Conservation (phyloP, 139 green algal species). For the Auxenochlorella pyrenoidosa region DNA sequence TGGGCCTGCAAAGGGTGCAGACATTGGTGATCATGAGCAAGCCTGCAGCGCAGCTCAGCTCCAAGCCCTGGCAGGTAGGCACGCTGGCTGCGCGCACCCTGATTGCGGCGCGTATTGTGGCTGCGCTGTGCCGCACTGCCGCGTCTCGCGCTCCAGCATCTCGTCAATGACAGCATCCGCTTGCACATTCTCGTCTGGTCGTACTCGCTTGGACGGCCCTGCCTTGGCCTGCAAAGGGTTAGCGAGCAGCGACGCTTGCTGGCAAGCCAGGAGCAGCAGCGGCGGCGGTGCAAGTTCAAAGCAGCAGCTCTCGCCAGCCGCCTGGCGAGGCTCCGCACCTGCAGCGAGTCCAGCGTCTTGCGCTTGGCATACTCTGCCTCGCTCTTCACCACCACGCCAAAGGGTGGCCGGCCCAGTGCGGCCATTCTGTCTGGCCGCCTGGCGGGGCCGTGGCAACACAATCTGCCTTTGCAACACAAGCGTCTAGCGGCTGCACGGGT, state of each 20-base stretch:
- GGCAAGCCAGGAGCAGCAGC: not conserved
- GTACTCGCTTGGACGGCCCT: not conserved
- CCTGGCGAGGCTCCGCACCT: not conserved
- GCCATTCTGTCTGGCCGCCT: not conserved
- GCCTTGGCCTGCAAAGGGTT: not conserved
- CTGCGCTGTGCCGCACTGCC: not conserved
- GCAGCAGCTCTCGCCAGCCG: not conserved
- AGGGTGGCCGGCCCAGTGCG: not conserved
- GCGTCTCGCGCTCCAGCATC: slow-evolving; percentile 31
- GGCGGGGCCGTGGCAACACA: not conserved
- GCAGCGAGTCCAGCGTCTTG: slow-evolving; percentile 8
- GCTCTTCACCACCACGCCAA: not conserved
- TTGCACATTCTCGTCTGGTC: slow-evolving; percentile 8
- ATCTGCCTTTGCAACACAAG: not conserved
- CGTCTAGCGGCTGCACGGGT: not conserved
- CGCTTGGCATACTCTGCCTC: slow-evolving; percentile 22
- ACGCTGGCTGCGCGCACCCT: not conserved
- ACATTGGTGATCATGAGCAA: no score
- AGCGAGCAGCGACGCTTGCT: not conserved
- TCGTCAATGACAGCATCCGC: not conserved
- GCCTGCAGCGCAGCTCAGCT: not conserved
- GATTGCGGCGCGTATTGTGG: not conserved
- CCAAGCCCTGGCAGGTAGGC: no score
- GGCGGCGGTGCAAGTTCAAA: not conserved
- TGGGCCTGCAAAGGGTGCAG: not conserved